phyloP scores from a whole-genome alignment of 2,329 filamentous ascomycete species.

The Periglandula ipomoeae region DNA sequence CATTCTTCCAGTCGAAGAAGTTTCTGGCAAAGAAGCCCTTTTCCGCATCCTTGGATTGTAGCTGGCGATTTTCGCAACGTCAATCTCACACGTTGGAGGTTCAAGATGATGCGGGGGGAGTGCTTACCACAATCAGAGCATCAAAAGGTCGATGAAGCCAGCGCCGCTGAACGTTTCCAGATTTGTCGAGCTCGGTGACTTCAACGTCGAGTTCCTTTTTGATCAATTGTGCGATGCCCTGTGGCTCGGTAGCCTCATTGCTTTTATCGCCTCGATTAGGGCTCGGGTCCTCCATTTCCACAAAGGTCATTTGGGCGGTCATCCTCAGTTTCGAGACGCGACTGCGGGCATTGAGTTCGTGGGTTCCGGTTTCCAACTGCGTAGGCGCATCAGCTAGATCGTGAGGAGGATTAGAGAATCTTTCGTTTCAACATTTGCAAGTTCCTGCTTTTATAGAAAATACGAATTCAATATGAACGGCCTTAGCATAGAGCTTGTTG shows the following conservation, averaged over 20 bases:
- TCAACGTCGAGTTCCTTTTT: constrained; percentile 19
- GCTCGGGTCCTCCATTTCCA: neutral
- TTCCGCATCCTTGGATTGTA: constrained; percentile 13
- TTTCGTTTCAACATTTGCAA: too few relatives aligned
- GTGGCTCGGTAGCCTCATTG: neutral
- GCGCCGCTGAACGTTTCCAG: constrained; percentile 23
- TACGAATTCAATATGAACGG: too few relatives aligned
- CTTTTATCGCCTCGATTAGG: neutral
- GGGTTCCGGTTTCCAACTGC: too few relatives aligned
- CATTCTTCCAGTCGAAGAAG: constrained; percentile 27
- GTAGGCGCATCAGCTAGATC: too few relatives aligned
- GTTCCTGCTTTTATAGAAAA: too few relatives aligned
- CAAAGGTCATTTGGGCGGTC: too few relatives aligned
- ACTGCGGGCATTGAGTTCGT: too few relatives aligned
- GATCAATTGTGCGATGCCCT: constrained; percentile 17
- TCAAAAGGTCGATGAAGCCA: constrained; percentile 24
- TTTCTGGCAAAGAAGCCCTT: constrained; percentile 19
- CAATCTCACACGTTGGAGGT: too few relatives aligned
- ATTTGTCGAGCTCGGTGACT: constrained; percentile 28
- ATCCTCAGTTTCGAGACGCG: too few relatives aligned
- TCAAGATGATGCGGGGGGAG: neutral
- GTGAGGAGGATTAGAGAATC: too few relatives aligned
- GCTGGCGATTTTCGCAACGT: too few relatives aligned
- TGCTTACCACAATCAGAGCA: constrained; percentile 18
- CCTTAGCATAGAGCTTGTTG: neutral